Evolutionary conservation across 2,329 filamentous ascomycete species (phyloP).

Genomic region (Geosmithia flava): DNA sequence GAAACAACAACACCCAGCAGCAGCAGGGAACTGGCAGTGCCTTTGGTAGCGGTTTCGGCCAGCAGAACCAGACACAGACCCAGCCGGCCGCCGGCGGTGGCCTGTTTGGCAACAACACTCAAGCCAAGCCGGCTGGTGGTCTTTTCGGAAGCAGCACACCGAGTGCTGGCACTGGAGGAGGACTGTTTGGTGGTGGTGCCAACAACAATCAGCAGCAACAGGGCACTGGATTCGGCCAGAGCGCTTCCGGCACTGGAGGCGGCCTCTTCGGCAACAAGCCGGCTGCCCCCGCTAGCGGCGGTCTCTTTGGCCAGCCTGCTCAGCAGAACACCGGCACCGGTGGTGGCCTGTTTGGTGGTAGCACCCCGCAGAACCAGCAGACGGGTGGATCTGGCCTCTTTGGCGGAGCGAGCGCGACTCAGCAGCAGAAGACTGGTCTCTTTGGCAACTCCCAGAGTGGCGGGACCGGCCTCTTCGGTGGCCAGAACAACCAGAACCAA

Average conservation of each 20-base stretch:
- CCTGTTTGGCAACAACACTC: conserved; percentile 35
- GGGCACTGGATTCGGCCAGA: conserved; percentile 6
- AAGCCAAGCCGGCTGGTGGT: conserved; percentile 13
- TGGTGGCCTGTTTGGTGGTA: conserved; percentile 32
- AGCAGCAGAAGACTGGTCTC: conserved; percentile 29
- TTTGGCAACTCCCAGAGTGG: conserved; percentile 36
- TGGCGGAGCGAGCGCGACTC: conserved; percentile 24
- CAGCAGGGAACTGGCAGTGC: conserved; percentile 25
- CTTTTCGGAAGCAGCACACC: conserved; percentile 28
- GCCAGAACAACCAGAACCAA: conserved; percentile 30
- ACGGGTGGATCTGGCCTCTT: conserved; percentile 35
- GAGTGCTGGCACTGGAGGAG: conserved; percentile 16
- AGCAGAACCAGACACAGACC: conserved; percentile 18
- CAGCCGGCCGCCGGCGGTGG: conserved; percentile 29
- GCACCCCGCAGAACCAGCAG: conserved; percentile 17
- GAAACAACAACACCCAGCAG: conserved; percentile 18
- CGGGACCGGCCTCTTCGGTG: conserved; percentile 42
- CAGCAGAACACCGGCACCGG: conserved; percentile 21
- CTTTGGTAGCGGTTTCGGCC: conserved; percentile 28
- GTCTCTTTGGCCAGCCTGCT: conserved; percentile 24
- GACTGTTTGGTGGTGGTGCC: conserved; percentile 30
- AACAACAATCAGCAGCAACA: conserved; percentile 24
- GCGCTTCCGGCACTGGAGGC: conserved; percentile 8
- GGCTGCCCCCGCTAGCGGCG: conserved; percentile 18
- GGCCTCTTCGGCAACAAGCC: conserved; percentile 5